phyloP scores from a whole-genome alignment of 192 early-diverging fungal genomes.

The Coemansia sp. region DNA sequence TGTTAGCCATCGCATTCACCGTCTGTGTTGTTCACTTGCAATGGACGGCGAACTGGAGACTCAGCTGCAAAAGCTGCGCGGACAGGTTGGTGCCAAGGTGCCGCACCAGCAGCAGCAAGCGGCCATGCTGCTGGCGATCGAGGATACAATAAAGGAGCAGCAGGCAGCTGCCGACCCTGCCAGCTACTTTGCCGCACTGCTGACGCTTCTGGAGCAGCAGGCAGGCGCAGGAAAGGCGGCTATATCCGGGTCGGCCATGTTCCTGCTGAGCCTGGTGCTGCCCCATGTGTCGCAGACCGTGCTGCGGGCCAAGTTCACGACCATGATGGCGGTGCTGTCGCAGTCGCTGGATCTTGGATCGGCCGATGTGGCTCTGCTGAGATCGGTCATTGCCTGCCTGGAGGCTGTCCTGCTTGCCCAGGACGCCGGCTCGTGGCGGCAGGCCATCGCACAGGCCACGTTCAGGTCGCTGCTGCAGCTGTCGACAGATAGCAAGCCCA shows the following conservation, averaged over 20 bases:
- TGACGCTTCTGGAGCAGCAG: constrained; percentile 68
- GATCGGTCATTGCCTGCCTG: constrained; percentile 70
- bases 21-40: background rate
- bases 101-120: constrained; percentile 81
- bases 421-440: constrained; percentile 68
- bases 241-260: constrained; percentile 60
- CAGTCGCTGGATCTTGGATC: constrained; percentile 53
- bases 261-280: constrained; percentile 75
- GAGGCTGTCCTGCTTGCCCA: constrained; percentile 73
- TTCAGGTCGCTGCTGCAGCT: constrained; percentile 72
- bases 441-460: constrained; percentile 60
- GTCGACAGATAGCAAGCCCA: constrained; percentile 76
- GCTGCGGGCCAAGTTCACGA: constrained; percentile 59
- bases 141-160: constrained; percentile 79
- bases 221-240: constrained; percentile 39
- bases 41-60: constrained; percentile 38
- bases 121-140: constrained; percentile 63
- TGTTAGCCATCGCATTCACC: too few species aligned
- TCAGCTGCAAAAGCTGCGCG: constrained; percentile 44
- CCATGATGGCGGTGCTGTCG: constrained; percentile 57
- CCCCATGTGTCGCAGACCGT: constrained; percentile 54
- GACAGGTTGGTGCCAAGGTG: constrained; percentile 68
- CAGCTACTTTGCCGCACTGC: constrained; percentile 85
- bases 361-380: constrained; percentile 75
- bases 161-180: constrained; percentile 59